Base-by-base conservation (phyloP, 352 stramenopile species). In the Hyaloperonospora arabidopsidis region DNA sequence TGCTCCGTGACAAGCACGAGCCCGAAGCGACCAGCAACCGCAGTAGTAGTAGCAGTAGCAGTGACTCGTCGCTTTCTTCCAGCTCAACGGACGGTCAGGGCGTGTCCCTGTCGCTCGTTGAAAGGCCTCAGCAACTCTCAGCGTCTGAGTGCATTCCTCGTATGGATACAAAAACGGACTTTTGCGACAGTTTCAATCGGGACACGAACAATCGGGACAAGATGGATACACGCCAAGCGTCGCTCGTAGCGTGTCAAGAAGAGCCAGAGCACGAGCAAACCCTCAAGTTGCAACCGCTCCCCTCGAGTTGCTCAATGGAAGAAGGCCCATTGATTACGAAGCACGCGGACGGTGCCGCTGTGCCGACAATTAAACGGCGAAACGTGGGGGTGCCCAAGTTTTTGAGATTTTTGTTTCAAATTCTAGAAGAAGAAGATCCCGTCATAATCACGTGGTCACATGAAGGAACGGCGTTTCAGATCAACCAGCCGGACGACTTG, bases 361-460 rank as follows among this genome's bases (percentile, higher is more conserved):
- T 49, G 25, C 65, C 71, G 28, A 59, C 70, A 38, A 74, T 81
- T 44, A 66, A 72, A 44, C 67, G 72, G 13, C 74, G 74, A n/a
- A 87, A 84, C 34, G 76, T 85, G 18, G 74, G 74, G 2, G 70
- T 87, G 5, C 77, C 77, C 23, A 87, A 87, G 57, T 87, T 87
- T 35, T 55, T 87, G 17, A 59, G 77, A 0, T 87, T 81, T 52
- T 52, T 87, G 36, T 87, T 76, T 47, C 70, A 87, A 55, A 87
- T 87, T 15, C 61, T 88, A n/a, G 72, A 86, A 49, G 52, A 68
- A 11, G 78, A 88, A 52, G 74, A 85, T 52, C 59, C 62, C 11
- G 52, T 41, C 2, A 68, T 88, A 49, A 86, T 88, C 35, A 49
- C 66, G 10, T 88, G 78, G 78, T 82, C 78, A 1, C 76, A 86